Conservation (phyloP, 306 rosid genomes). For the Inga oerstediana region DNA sequence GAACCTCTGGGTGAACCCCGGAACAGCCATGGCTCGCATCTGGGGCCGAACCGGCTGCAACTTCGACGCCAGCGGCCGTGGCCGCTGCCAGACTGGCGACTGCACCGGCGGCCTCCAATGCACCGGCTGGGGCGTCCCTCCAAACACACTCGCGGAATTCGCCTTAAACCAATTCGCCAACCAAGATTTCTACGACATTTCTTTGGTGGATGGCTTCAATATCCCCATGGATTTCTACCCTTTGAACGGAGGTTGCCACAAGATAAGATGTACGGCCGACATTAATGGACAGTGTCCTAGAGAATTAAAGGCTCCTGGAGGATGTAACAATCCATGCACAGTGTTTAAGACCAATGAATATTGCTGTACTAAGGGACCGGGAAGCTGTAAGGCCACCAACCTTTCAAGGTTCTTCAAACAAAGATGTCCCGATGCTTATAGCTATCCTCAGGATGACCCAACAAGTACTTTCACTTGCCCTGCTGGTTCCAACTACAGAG, state of each 20-base stretch:
- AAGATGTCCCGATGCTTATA: constrained; percentile 43
- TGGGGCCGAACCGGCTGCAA: constrained; percentile 76
- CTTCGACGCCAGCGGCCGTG: constrained; percentile 23
- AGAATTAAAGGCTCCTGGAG: constrained; percentile 45
- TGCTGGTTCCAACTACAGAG: constrained; percentile 46
- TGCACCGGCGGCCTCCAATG: constrained; percentile 50
- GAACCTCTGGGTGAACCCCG: constrained; percentile 21
- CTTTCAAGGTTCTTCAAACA: constrained; percentile 45
- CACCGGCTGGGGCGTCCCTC: constrained; percentile 45
- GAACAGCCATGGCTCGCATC: constrained; percentile 43
- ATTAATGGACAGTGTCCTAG: neutral
- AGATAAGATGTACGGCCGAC: neutral
- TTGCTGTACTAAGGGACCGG: constrained; percentile 35
- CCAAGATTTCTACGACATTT: constrained; percentile 46
- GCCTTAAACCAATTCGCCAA: constrained; percentile 42
- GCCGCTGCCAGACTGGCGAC: constrained; percentile 61
- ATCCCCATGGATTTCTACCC: constrained; percentile 53
- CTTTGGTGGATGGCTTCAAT: constrained; percentile 14
- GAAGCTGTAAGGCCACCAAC: constrained; percentile 39
- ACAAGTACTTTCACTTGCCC: constrained; percentile 45
- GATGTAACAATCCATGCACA: constrained; percentile 60
- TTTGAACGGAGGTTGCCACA: constrained; percentile 21
- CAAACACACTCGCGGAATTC: constrained; percentile 55
- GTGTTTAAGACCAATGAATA: constrained; percentile 41
- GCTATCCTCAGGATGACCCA: constrained; percentile 48